Evolutionary conservation across 2,329 filamentous ascomycete genomes (phyloP).

Genomic region (Fusarium verrucosum): DNA sequence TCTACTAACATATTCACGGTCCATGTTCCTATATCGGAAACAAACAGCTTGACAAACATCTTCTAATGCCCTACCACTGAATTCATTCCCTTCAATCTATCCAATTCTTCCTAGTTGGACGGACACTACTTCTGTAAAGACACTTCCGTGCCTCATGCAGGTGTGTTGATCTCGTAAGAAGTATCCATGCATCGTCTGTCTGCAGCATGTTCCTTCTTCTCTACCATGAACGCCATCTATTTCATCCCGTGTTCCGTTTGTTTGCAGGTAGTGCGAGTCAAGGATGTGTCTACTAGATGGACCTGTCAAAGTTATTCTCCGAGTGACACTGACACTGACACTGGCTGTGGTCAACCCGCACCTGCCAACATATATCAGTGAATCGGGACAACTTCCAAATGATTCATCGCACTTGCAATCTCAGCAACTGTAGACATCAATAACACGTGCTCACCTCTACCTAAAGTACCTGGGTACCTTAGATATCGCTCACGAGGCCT

Average conservation of each 20-base stretch:
- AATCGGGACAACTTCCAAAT: not conserved
- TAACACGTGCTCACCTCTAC: conserved; percentile 4
- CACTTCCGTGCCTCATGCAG: conserved; percentile 11
- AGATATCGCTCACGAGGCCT: not conserved
- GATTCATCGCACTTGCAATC: conserved; percentile 3
- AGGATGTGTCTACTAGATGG: not conserved
- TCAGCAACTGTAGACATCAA: not conserved
- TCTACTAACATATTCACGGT: not conserved
- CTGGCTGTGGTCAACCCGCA: not conserved
- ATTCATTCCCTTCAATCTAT: not conserved
- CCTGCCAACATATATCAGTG: conserved; percentile 14
- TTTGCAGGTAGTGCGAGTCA: not conserved
- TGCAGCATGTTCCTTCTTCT: not conserved
- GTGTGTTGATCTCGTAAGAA: conserved; percentile 23
- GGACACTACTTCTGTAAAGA: not conserved
- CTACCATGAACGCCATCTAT: not conserved
- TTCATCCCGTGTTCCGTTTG: not conserved
- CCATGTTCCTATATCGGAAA: not conserved
- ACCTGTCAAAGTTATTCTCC: not conserved
- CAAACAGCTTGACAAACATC: not conserved
- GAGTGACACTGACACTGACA: conserved; percentile 13
- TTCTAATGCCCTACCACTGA: not conserved
- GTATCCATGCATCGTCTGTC: not conserved
- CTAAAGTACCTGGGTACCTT: too few relatives aligned
- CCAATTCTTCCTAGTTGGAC: not conserved